A percentile compares a stretch with the other conserved stretches of the same genome.
Evolutionary conservation across 768 basidiomycete species (phyloP).

Genomic region (Lactifluus pinguis): DNA sequence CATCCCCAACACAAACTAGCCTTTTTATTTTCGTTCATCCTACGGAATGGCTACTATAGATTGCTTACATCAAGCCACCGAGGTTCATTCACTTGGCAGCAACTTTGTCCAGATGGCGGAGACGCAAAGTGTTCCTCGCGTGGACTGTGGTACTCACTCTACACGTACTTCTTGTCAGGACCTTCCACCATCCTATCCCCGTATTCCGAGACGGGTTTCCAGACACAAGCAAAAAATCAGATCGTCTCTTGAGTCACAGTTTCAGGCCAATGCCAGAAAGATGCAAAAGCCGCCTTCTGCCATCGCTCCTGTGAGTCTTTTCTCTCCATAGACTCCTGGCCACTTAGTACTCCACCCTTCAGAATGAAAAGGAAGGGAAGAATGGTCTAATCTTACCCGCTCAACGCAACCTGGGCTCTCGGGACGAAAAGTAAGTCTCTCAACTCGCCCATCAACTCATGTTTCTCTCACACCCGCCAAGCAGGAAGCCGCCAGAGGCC

Average conservation of each 20-base stretch:
- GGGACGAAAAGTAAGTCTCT: neutral
- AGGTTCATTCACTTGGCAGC: neutral
- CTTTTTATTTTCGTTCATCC: neutral
- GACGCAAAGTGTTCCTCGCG: neutral
- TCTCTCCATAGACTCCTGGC: neutral
- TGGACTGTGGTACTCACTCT: neutral
- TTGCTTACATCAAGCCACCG: neutral
- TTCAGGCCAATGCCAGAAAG: slow-evolving; percentile 11
- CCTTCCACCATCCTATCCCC: neutral
- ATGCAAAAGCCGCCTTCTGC: slow-evolving; percentile 5
- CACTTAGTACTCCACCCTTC: neutral
- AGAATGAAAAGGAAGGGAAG: neutral
- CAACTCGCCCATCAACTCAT: neutral
- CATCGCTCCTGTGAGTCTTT: neutral
- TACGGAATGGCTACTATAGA: neutral
- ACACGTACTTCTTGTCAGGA: neutral
- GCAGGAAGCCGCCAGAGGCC: neutral
- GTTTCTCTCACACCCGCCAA: neutral
- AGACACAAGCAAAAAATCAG: neutral
- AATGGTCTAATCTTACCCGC: neutral
- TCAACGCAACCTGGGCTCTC: neutral
- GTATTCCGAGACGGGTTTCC: neutral
- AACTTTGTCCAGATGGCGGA: neutral
- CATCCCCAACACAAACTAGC: neutral
- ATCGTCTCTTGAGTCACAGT: neutral